Evolutionary conservation across 768 basidiomycete genomes (phyloP).

Genomic region (Boletus pseudo-olivaceus): DNA sequence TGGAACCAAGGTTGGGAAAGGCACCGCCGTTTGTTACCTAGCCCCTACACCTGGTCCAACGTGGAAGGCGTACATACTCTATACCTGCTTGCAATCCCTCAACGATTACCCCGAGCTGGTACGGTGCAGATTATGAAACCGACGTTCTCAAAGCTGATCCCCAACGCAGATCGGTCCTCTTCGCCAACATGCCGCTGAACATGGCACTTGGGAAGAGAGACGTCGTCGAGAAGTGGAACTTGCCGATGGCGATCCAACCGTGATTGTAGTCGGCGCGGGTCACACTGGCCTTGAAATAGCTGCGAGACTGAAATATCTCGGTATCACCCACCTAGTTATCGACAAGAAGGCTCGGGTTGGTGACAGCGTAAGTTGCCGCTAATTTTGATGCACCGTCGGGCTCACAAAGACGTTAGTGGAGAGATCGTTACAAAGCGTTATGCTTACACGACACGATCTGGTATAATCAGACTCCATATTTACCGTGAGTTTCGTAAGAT

Average conservation of each 20-base stretch:
- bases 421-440: constrained; percentile 55
- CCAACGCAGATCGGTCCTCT: constrained; percentile 34
- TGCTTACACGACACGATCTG: constrained; percentile 53
- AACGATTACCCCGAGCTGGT: constrained; percentile 52
- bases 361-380: constrained; percentile 33
- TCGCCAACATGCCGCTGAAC: constrained; percentile 41
- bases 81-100: constrained; percentile 58
- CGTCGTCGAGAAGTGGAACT: constrained; percentile 45
- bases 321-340: constrained; percentile 52
- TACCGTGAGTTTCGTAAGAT: constrained; percentile 36
- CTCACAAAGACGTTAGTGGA: constrained; percentile 36
- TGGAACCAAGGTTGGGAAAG: constrained; percentile 45
- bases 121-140: not conserved
- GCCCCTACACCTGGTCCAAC: constrained; percentile 39
- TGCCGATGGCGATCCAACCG: constrained; percentile 48
- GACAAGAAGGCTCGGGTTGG: constrained; percentile 53
- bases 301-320: constrained; percentile 60
- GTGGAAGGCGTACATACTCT: constrained; percentile 62
- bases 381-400: not conserved
- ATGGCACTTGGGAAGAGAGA: constrained; percentile 53
- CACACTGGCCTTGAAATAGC: constrained; percentile 66
- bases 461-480: constrained; percentile 56
- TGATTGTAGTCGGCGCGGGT: constrained; percentile 61
- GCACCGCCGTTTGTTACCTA: constrained; percentile 52
- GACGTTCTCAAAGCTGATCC: not conserved